These are phyloP conservation scores for Tuber magnatum DNA, from an alignment of 495 filamentous ascomycete genomes.

Conservation along the genomic window DNA sequence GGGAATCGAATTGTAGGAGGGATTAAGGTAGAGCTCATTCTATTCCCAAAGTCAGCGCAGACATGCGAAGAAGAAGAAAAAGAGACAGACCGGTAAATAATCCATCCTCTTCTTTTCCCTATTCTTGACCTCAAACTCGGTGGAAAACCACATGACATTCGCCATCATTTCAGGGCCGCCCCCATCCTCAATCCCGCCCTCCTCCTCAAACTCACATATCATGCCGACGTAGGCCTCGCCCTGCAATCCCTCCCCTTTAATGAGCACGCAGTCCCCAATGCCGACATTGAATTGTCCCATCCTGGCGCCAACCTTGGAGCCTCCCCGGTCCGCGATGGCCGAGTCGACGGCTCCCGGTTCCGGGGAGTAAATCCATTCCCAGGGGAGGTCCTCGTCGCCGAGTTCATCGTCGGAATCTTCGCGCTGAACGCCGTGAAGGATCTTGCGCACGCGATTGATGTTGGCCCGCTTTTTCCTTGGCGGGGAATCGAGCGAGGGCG, in stretches of 20 bases:
- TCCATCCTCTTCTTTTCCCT: constrained; percentile 77
- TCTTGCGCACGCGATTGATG: constrained; percentile 50
- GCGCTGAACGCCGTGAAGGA: constrained; percentile 59
- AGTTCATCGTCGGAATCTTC: constrained; percentile 92
- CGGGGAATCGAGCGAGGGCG: not conserved
- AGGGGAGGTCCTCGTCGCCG: constrained; percentile 73
- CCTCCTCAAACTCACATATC: constrained; percentile 69
- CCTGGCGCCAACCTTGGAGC: constrained; percentile 66
- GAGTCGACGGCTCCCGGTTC: constrained; percentile 23
- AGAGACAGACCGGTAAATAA: constrained; percentile 54
- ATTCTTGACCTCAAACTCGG: constrained; percentile 76
- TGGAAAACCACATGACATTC: constrained; percentile 74
- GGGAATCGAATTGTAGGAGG: constrained; percentile 74
- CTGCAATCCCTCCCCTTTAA: constrained; percentile 69
- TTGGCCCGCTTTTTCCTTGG: constrained; percentile 7
- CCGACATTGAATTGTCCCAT: constrained; percentile 78
- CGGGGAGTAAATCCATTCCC: constrained; percentile 78
- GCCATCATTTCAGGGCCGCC: constrained; percentile 51
- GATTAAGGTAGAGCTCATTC: constrained; percentile 89
- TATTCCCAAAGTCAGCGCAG: constrained; percentile 37
- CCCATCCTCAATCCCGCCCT: constrained; percentile 54
- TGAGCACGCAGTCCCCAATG: constrained; percentile 72
- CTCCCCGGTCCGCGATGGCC: constrained; percentile 41
- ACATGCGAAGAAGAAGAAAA: constrained; percentile 9
- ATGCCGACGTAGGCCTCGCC: constrained; percentile 88